Evolutionary conservation across 2,329 filamentous ascomycete genomes (phyloP), one percentile per base, ranked within the genome.

Genomic region (Eutypella sp.): DNA sequence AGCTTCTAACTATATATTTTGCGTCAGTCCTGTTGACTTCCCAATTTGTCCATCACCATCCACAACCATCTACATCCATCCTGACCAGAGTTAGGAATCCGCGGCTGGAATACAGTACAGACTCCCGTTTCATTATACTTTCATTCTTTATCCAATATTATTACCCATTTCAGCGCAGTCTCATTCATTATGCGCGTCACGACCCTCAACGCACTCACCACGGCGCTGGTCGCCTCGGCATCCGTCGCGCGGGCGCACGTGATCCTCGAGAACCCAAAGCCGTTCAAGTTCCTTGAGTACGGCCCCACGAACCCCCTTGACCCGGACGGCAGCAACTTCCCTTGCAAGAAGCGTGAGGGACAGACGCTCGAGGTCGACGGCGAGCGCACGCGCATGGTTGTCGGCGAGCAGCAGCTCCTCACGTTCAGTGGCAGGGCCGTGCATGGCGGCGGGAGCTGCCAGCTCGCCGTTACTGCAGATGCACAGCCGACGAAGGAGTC

Each of bases 371-470:
- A 70, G 11, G 68, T 70, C 20, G 62, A 69, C 13, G 63, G 64
- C 9, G 53, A 52, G 16, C 63, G 64, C 49, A 82, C 84, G 48
- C 59, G 67, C 4, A 81, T 84, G 70, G 69, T 73, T 5, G 71
- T 81, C 15, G 85, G 85, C 6, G 67, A 73, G 23, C 46, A 62
- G 18, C 2, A 75, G 80, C 52, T 62, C 61, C 0, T 87, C 8
- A 62, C 59, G 11, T 81, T 88, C 58, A 62, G 65, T 0, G 84
- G 84, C 42, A 64, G 70, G 44, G 84, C 85, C 4, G 75, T 76
- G 1, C 86, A 91, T 53, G 85, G 85, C 20, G 86, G 87, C 47
- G 87, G 87, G 1, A 85, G 82, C 4, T 90, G 86, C 64, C 87
- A 90, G 59, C 71, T 90, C 56, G 78, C 77, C n/a, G 65, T 90